A percentile compares a stretch with the other conserved stretches of the same genome.
These are phyloP conservation scores for Acacia crassicarpa DNA, from an alignment of 306 rosid species.

Conservation along the genomic window DNA sequence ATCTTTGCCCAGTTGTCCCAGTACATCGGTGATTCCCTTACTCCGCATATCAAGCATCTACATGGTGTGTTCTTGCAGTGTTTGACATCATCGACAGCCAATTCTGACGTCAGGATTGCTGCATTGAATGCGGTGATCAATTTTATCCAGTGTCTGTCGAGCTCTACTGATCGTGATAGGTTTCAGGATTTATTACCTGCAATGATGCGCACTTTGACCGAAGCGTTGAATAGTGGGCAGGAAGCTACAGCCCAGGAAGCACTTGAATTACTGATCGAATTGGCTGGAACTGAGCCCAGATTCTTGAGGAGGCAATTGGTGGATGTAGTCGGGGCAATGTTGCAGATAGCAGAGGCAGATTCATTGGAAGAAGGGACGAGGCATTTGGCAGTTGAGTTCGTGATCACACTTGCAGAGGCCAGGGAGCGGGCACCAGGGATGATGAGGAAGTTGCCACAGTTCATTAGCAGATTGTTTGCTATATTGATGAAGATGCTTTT, in stretches of 20 bases:
- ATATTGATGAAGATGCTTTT: not conserved
- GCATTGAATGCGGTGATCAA: conserved; percentile 90
- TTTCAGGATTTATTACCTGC: conserved; percentile 93
- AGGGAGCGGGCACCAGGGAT: conserved; percentile 1
- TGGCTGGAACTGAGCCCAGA: conserved; percentile 90
- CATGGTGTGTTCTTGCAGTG: conserved; percentile 82
- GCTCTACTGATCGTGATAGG: conserved; percentile 75
- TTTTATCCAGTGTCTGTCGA: conserved; percentile 84
- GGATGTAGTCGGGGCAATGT: conserved; percentile 45
- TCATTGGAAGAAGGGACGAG: not conserved
- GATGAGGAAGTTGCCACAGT: conserved; percentile 10
- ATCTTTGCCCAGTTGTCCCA: conserved; percentile 93
- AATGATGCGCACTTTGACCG: conserved; percentile 85
- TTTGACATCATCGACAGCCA: conserved; percentile 45
- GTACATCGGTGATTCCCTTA: conserved; percentile 80
- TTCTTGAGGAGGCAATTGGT: conserved; percentile 81
- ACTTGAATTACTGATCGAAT: conserved; percentile 80
- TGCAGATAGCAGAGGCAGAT: not conserved
- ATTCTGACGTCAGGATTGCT: conserved; percentile 77
- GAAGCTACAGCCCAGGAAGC: conserved; percentile 97
- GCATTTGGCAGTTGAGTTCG: not conserved
- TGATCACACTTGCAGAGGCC: conserved; percentile 2
- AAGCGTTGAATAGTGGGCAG: conserved; percentile 81
- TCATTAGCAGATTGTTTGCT: conserved; percentile 1
- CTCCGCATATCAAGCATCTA: conserved; percentile 74